A percentile compares a stretch with the other conserved stretches of the same genome.
Conservation (phyloP, 805 yeast species). For the Zygoascus bituminiphila region DNA sequence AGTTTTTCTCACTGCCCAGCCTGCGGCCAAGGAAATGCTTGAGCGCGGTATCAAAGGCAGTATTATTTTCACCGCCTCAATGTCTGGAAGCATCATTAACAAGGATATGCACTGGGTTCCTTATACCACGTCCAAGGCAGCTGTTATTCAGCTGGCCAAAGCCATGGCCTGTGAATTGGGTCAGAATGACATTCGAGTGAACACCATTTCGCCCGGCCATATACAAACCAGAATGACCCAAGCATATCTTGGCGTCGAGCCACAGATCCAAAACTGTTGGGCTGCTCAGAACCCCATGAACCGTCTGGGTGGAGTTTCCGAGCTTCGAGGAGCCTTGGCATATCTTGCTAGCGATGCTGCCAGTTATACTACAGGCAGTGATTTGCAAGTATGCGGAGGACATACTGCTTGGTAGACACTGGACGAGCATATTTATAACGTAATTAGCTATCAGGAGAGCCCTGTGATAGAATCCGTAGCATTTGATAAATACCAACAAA, state of each 20-base stretch:
- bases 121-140: conserved; percentile 33
- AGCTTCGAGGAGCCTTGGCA: conserved; percentile 49
- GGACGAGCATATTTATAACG: background rate
- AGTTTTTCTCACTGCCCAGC: conserved; percentile 61
- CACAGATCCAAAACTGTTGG: conserved; percentile 34
- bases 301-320: conserved; percentile 55
- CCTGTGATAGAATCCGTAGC: too few relatives aligned
- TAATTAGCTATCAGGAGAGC: too few relatives aligned
- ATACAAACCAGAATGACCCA: conserved; percentile 52
- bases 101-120: conserved; percentile 36
- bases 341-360: conserved; percentile 45
- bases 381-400: conserved; percentile 52
- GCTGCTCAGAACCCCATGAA: conserved; percentile 41
- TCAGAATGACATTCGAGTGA: conserved; percentile 41
- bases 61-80: conserved; percentile 66
- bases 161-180: conserved; percentile 53
- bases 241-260: conserved; percentile 46
- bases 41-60: conserved; percentile 54
- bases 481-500: too few relatives aligned
- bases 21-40: conserved; percentile 56
- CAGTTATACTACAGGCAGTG: conserved; percentile 50
- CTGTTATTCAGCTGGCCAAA: conserved; percentile 29
- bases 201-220: conserved; percentile 52
- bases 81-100: conserved; percentile 69
- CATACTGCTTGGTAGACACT: conserved; percentile 26